phyloP scores from a whole-genome alignment of 768 basidiomycete species.

The Psilocybe sp. region DNA sequence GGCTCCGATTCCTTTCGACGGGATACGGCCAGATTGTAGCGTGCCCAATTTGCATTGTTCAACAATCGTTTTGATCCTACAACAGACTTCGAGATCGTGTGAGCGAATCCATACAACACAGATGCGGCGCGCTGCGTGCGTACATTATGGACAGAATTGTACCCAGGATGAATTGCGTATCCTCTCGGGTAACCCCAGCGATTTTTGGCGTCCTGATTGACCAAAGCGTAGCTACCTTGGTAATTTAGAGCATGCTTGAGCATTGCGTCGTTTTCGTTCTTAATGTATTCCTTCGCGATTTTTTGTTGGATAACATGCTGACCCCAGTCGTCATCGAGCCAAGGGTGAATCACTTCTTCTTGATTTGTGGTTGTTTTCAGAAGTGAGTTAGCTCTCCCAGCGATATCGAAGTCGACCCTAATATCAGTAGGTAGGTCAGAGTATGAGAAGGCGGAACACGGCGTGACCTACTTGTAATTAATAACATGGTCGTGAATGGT shows the following conservation, averaged over 20 bases:
- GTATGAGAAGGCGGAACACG: neutral
- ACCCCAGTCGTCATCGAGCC: constrained; percentile 65
- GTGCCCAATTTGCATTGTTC: constrained; percentile 66
- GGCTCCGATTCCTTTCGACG: constrained; percentile 62
- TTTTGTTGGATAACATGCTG: constrained; percentile 50
- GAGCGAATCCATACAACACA: no score
- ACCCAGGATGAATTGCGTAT: constrained; percentile 61
- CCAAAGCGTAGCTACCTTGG: constrained; percentile 55
- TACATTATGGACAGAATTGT: constrained; percentile 51
- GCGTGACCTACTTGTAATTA: constrained; percentile 46
- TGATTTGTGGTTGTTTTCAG: constrained; percentile 47
- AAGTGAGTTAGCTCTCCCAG: constrained; percentile 55
- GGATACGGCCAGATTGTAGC: constrained; percentile 59
- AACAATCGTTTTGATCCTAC: constrained; percentile 57
- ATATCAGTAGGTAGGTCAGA: neutral
- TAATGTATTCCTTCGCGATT: constrained; percentile 44
- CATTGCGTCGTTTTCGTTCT: constrained; percentile 48
- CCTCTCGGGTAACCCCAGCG: constrained; percentile 57
- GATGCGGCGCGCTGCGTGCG: constrained; percentile 4
- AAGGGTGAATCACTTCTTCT: constrained; percentile 48
- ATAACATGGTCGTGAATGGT: constrained; percentile 68
- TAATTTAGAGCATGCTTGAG: constrained; percentile 52
- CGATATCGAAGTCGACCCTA: constrained; percentile 65
- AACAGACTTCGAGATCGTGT: constrained; percentile 38
- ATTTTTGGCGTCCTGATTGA: constrained; percentile 52